Conservation (phyloP, 2,329 filamentous ascomycete species). For the Dactylonectria macrodidyma region DNA sequence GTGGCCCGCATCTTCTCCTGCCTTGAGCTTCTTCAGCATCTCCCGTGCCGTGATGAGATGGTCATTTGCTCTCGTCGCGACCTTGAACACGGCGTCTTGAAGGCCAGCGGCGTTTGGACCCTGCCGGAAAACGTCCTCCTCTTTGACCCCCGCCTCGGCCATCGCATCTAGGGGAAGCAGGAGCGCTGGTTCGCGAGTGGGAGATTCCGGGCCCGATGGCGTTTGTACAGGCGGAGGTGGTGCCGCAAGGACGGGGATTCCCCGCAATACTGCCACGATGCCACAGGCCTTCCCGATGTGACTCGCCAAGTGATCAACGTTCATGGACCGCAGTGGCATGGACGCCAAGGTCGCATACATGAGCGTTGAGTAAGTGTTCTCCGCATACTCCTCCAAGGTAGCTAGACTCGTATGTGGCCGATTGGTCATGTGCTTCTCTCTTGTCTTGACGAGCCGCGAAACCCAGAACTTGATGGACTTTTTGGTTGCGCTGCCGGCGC, state of each 20-base stretch:
- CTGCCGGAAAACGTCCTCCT: slow-evolving; percentile 90
- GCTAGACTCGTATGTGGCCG: slow-evolving; percentile 82
- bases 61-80: slow-evolving; percentile 95
- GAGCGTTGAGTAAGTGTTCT: slow-evolving; percentile 94
- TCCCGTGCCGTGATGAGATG: slow-evolving; percentile 94
- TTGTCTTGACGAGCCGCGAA: slow-evolving; percentile 81
- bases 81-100: slow-evolving; percentile 90
- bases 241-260: slow-evolving; percentile 89
- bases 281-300: slow-evolving; percentile 96
- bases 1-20: slow-evolving; percentile 82
- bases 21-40: slow-evolving; percentile 86
- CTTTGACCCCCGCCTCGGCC: slow-evolving; percentile 83
- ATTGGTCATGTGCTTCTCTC: slow-evolving; percentile 88
- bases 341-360: slow-evolving; percentile 89
- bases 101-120: slow-evolving; percentile 85
- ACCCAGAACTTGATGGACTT: slow-evolving; percentile 80
- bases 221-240: slow-evolving; percentile 66
- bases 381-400: slow-evolving; percentile 88
- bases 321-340: slow-evolving; percentile 84
- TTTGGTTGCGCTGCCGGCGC: slow-evolving; percentile 58
- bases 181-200: slow-evolving; percentile 67
- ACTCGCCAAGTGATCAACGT: slow-evolving; percentile 92
- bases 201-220: slow-evolving; percentile 56
- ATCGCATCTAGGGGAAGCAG: slow-evolving; percentile 91
- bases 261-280: slow-evolving; percentile 88